These are phyloP conservation scores for Gossypium herbaceum DNA, from an alignment of 345 rosid species.

Conservation along the genomic window DNA sequence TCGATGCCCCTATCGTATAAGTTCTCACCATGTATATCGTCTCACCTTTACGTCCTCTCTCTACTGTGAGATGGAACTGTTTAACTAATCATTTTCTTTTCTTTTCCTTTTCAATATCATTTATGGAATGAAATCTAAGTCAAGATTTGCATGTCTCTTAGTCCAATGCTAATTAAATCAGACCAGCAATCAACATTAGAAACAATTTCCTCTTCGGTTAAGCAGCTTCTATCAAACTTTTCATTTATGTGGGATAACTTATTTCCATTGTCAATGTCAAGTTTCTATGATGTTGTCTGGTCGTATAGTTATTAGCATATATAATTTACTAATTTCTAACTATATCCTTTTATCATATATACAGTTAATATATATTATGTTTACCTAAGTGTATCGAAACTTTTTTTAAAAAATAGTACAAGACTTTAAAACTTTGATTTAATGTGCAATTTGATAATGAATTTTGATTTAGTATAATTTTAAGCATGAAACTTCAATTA, in stretches of 20 bases:
- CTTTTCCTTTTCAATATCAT: not conserved
- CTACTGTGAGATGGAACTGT: not conserved
- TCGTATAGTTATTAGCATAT: too few species aligned
- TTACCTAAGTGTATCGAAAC: too few species aligned
- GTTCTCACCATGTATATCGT: not conserved
- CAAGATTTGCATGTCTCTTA: not conserved
- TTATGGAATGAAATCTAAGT: not conserved
- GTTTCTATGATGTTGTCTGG: too few species aligned
- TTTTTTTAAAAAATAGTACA: too few species aligned
- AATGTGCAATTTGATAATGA: too few species aligned
- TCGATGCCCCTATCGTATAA: not conserved
- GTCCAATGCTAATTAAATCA: not conserved
- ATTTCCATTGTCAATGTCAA: too few species aligned
- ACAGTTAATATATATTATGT: too few species aligned
- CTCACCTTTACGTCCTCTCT: not conserved
- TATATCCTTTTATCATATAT: too few species aligned
- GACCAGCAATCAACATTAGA: not conserved
- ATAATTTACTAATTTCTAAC: too few species aligned
- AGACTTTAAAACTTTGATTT: too few species aligned
- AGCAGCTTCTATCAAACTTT: not conserved
- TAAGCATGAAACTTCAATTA: too few species aligned
- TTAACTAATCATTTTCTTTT: not conserved
- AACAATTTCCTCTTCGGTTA: not conserved
- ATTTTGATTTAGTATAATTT: too few species aligned
- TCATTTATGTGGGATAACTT: not conserved